phyloP scores from a whole-genome alignment of 2,329 filamentous ascomycete genomes.

The Metarhizium anisopliae region DNA sequence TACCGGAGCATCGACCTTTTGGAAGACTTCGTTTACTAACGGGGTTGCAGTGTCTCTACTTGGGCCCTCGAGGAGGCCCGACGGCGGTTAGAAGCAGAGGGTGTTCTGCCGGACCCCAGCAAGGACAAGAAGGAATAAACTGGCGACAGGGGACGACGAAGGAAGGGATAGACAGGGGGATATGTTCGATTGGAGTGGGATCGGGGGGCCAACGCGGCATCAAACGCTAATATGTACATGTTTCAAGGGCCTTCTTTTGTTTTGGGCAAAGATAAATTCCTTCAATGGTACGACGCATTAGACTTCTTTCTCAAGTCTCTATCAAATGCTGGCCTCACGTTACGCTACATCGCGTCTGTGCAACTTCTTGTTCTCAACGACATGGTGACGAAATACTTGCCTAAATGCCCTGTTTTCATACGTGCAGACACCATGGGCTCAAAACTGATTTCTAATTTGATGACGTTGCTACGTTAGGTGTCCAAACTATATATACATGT shows the following conservation, averaged over 20 bases:
- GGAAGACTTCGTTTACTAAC: background rate
- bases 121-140: constrained; percentile 44
- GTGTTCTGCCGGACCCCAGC: constrained; percentile 69
- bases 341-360: background rate
- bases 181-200: background rate
- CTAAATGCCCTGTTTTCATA: background rate
- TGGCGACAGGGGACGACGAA: constrained; percentile 2
- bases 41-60: constrained; percentile 74
- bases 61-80: constrained; percentile 98
- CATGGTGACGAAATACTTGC: background rate
- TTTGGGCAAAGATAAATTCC: constrained; percentile 17
- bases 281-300: constrained; percentile 22
- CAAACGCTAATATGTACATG: constrained; percentile 19
- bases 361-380: background rate
- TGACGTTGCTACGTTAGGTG: background rate
- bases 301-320: constrained; percentile 10
- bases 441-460: background rate
- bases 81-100: constrained; percentile 89
- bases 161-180: constrained; percentile 3
- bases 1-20: background rate
- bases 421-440: background rate
- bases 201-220: background rate
- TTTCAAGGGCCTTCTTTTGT: constrained; percentile 16
- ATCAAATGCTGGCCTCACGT: background rate
- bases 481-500: background rate